Percentiles rank a stretch among this genome's conserved stretches.
Conservation (phyloP, 2,329 filamentous ascomycete species). For the Endoconidiophora laricicola region DNA sequence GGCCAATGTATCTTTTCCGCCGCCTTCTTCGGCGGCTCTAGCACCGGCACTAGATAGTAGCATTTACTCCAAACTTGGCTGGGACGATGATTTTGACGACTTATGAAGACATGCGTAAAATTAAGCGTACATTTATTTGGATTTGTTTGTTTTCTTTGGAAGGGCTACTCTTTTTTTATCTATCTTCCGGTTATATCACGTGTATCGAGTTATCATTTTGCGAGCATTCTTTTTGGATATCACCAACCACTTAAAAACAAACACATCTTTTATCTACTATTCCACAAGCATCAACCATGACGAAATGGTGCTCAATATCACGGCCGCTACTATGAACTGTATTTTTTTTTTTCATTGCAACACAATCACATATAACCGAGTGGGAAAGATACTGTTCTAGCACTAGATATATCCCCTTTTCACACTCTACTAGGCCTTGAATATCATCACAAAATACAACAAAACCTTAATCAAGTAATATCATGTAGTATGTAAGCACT, state of each 20-base stretch:
- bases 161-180: neutral
- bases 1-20: neutral
- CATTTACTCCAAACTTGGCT: conserved; percentile 39
- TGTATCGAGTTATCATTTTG: too few relatives aligned
- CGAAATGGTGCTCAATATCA: too few relatives aligned
- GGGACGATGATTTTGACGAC: conserved; percentile 40
- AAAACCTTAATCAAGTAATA: too few relatives aligned
- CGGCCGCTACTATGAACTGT: too few relatives aligned
- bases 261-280: too few relatives aligned
- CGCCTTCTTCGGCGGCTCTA: neutral
- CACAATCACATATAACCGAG: conserved; percentile 1
- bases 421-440: too few relatives aligned
- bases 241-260: too few relatives aligned
- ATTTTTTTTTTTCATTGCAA: conserved; percentile 1
- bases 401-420: conserved; percentile 2
- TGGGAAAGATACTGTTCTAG: neutral
- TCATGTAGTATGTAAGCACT: too few relatives aligned
- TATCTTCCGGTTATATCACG: neutral
- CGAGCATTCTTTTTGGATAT: too few relatives aligned
- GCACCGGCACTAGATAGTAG: conserved; percentile 9
- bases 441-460: too few relatives aligned
- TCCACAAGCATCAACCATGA: too few relatives aligned
- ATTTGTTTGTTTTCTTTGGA: conserved; percentile 10
- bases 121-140: too few relatives aligned
- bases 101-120: conserved; percentile 16